Evolutionary conservation across 2,329 filamentous ascomycete genomes (phyloP).

Genomic region (Sporothrix dimorphospora): DNA sequence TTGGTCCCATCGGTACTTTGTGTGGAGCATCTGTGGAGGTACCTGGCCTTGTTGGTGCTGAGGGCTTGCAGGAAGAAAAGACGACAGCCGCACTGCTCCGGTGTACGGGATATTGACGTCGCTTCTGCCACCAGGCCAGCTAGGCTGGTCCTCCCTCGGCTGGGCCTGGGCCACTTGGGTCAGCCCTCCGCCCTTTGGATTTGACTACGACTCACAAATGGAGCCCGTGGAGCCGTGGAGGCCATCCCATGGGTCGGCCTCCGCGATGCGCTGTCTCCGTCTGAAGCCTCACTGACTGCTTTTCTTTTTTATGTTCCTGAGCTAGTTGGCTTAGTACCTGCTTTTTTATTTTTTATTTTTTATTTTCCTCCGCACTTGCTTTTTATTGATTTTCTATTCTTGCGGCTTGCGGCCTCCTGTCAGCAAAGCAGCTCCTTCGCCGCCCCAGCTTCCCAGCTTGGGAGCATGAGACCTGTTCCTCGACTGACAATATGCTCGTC

Average conservation of each 20-base stretch:
- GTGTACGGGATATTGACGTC: neutral
- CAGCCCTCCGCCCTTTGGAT: too few species aligned
- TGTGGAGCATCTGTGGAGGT: constrained; percentile 1
- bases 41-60: neutral
- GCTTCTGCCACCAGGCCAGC: neutral
- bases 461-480: neutral
- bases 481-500: neutral
- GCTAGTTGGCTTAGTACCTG: neutral
- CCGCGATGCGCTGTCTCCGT: neutral
- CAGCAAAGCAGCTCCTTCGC: constrained; percentile 7
- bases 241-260: neutral
- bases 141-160: too few species aligned
- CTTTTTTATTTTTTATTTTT: neutral
- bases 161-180: too few species aligned
- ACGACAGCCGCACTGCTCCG: neutral
- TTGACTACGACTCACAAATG: too few species aligned
- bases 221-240: neutral
- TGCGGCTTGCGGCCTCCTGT: neutral
- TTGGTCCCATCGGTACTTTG: neutral
- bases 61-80: neutral
- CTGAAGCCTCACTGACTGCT: neutral
- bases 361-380: neutral
- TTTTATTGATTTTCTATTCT: neutral
- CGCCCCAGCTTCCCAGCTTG: neutral
- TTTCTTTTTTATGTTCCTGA: neutral